phyloP scores from a whole-genome alignment of 257 asterid species.

The Gentiana dahurica region DNA sequence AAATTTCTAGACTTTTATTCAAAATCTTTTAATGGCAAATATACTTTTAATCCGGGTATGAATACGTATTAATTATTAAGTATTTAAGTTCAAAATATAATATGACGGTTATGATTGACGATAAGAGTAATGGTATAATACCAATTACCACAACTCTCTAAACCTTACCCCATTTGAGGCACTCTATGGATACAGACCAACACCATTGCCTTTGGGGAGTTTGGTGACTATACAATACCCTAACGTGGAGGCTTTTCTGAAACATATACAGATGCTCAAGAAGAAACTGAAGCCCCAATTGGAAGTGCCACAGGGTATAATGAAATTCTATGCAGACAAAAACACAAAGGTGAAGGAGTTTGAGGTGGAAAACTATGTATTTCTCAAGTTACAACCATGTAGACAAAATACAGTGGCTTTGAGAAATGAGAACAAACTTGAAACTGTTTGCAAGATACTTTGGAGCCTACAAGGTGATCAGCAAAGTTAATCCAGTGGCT shows the following conservation, averaged over 20 bases:
- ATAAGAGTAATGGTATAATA: background rate
- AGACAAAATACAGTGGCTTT: too few species aligned
- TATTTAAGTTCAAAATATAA: too few species aligned
- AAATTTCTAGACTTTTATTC: too few species aligned
- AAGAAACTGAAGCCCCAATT: background rate
- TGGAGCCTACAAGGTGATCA: background rate
- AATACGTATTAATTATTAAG: too few species aligned
- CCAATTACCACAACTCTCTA: background rate
- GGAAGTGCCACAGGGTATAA: background rate
- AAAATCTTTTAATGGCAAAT: too few species aligned
- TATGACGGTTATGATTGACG: too few species aligned
- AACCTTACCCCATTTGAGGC: background rate
- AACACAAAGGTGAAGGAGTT: background rate
- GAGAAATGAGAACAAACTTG: background rate
- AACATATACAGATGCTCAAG: too few species aligned
- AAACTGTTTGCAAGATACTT: background rate
- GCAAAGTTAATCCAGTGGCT: background rate
- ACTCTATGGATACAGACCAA: background rate
- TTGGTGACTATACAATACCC: background rate
- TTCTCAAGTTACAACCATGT: background rate
- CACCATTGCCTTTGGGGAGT: background rate
- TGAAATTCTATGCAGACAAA: background rate
- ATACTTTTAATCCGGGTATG: too few species aligned
- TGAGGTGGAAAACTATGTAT: background rate
- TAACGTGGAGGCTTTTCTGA: too few species aligned